Evolutionary conservation across 2,329 filamentous ascomycete species (phyloP).

Genomic region (Fusarium succisae): DNA sequence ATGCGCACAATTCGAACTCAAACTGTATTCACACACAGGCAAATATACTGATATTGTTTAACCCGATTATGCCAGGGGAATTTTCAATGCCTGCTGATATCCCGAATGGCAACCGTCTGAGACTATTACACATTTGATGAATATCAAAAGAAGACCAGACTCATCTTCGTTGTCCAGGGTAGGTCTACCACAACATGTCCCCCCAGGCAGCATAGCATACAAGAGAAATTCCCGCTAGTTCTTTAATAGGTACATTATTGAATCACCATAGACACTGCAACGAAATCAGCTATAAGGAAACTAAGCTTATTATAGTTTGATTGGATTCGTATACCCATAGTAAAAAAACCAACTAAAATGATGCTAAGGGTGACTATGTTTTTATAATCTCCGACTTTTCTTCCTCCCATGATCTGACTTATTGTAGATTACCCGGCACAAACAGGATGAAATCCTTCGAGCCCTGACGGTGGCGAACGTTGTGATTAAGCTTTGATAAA

Average conservation of each 20-base stretch:
- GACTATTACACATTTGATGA: not conserved
- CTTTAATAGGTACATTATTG: not conserved
- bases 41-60: accelerated
- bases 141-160: not conserved
- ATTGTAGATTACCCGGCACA: not conserved
- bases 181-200: not conserved
- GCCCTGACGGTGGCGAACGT: not conserved
- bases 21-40: not conserved
- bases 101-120: too few relatives aligned
- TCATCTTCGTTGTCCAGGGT: not conserved
- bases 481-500: not conserved
- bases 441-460: not conserved
- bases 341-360: not conserved
- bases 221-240: not conserved
- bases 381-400: not conserved
- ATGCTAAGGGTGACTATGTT: not conserved
- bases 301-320: not conserved
- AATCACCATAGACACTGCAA: too few relatives aligned
- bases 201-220: too few relatives aligned
- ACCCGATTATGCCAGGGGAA: not conserved
- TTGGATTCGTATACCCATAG: not conserved
- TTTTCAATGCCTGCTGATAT: too few relatives aligned
- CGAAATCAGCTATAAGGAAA: not conserved
- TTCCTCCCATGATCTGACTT: not conserved
- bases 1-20: not conserved